Evolutionary conservation across 176 grass and related monocot species (phyloP).

Genomic region (Carex pumila): DNA sequence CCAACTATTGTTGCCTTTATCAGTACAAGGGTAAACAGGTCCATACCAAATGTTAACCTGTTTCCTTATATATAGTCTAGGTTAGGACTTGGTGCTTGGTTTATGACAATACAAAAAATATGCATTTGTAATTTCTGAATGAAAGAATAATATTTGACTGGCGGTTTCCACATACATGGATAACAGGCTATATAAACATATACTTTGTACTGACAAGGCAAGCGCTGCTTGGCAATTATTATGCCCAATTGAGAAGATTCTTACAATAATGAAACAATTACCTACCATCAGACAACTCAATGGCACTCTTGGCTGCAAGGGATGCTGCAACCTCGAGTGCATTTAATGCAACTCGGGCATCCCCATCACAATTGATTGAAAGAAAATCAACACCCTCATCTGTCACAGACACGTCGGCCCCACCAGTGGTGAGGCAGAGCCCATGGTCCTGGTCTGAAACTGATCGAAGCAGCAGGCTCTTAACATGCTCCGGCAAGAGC

Average conservation of each 20-base stretch:
- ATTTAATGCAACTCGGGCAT: constrained; percentile 39
- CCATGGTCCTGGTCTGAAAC: constrained; percentile 26
- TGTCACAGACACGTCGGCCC: not conserved
- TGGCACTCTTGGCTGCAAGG: not conserved
- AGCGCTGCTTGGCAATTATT: not conserved
- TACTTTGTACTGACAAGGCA: not conserved
- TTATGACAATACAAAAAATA: not conserved
- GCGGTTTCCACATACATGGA: not conserved
- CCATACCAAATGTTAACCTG: not conserved
- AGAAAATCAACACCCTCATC: constrained; percentile 38
- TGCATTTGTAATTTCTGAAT: not conserved
- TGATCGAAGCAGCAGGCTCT: constrained; percentile 20
- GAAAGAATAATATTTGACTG: not conserved
- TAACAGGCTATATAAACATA: not conserved
- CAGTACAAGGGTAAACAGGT: not conserved
- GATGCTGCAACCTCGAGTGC: constrained; percentile 31
- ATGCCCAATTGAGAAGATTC: not conserved
- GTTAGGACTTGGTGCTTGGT: not conserved
- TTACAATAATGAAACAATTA: not conserved
- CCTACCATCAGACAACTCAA: constrained; percentile 12
- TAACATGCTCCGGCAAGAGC: constrained; percentile 19
- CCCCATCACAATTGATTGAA: constrained; percentile 33
- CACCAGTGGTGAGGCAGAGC: constrained; percentile 22
- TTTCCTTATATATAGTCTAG: not conserved
- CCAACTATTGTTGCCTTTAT: not conserved